Evolutionary conservation across 768 basidiomycete genomes (phyloP).

Genomic region (Boletus reticulatus): DNA sequence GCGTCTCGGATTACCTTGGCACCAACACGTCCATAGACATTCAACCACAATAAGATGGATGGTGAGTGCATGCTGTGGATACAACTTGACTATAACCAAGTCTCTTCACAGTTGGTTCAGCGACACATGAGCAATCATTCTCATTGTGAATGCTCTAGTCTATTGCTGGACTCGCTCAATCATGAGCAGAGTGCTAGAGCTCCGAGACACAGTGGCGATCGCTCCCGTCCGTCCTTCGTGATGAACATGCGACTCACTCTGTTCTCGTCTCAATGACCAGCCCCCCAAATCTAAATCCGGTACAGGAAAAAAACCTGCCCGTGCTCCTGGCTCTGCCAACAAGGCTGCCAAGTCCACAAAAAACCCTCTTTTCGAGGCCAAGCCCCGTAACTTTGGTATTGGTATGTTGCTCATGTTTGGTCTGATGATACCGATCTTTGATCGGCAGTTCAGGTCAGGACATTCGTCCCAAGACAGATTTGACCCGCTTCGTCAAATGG

Average conservation of each 20-base stretch:
- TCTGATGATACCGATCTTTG: background rate
- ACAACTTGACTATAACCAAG: conserved; percentile 18
- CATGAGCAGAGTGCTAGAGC: conserved; percentile 45
- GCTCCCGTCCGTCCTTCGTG: conserved; percentile 22
- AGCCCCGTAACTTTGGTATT: conserved; percentile 91
- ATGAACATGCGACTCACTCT: conserved; percentile 37
- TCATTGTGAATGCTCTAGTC: conserved; percentile 29
- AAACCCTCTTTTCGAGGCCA: conserved; percentile 95
- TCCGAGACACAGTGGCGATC: conserved; percentile 43
- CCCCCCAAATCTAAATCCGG: conserved; percentile 67
- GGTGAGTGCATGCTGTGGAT: conserved; percentile 46
- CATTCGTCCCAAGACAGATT: conserved; percentile 83
- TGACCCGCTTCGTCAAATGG: conserved; percentile 99
- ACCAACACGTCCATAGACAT: conserved; percentile 36
- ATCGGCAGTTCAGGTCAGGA: conserved; percentile 71
- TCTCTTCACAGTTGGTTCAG: conserved; percentile 23
- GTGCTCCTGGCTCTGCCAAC: conserved; percentile 78
- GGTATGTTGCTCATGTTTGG: conserved; percentile 49
- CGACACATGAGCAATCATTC: conserved; percentile 24
- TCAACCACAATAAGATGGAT: conserved; percentile 43
- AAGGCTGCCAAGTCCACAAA: conserved; percentile 75
- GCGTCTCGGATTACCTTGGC: conserved; percentile 39
- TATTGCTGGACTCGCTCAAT: conserved; percentile 41
- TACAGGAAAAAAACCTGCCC: conserved; percentile 80
- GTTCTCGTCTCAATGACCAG: conserved; percentile 90